phyloP scores from a whole-genome alignment of 371 early-diverging fungal genomes.

The Mucor plumbeus region DNA sequence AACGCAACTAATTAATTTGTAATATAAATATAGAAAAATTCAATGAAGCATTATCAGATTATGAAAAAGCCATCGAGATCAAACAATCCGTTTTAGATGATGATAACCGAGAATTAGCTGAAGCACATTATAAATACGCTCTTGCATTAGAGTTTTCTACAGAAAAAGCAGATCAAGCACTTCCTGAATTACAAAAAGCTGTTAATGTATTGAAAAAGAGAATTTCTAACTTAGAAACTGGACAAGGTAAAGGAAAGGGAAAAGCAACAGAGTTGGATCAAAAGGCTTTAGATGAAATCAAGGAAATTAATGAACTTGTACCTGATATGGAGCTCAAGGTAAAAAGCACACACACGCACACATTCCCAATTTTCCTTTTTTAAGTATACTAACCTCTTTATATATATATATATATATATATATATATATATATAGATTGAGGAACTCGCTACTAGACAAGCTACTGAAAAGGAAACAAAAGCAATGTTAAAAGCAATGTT shows the following conservation, averaged over 20 bases:
- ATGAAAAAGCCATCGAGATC: conserved; percentile 68
- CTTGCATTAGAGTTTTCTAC: conserved; percentile 72
- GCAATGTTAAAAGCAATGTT: conserved; percentile 40
- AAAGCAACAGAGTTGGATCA: conserved; percentile 18
- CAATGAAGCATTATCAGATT: conserved; percentile 81
- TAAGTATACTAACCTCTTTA: background rate
- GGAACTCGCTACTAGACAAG: conserved; percentile 42
- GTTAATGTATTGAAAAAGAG: conserved; percentile 61
- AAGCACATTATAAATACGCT: conserved; percentile 79
- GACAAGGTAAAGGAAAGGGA: conserved; percentile 45
- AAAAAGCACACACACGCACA: conserved; percentile 6
- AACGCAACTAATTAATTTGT: too few species aligned
- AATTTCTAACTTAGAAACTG: conserved; percentile 32
- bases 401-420: too few species aligned
- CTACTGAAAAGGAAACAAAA: conserved; percentile 46
- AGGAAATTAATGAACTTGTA: conserved; percentile 51
- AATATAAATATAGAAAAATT: conserved; percentile 71
- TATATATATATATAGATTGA: too few species aligned
- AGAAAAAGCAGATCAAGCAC: conserved; percentile 55
- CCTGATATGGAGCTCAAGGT: conserved; percentile 59
- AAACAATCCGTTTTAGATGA: conserved; percentile 63
- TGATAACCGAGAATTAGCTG: conserved; percentile 83
- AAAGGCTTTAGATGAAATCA: conserved; percentile 37
- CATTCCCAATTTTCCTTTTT: background rate
- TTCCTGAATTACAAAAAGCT: conserved; percentile 64